Percentiles rank a stretch among this genome's conserved stretches.
These are phyloP conservation scores for Raffaelea albimanens DNA, from an alignment of 2,329 filamentous ascomycete genomes.

Conservation along the genomic window DNA sequence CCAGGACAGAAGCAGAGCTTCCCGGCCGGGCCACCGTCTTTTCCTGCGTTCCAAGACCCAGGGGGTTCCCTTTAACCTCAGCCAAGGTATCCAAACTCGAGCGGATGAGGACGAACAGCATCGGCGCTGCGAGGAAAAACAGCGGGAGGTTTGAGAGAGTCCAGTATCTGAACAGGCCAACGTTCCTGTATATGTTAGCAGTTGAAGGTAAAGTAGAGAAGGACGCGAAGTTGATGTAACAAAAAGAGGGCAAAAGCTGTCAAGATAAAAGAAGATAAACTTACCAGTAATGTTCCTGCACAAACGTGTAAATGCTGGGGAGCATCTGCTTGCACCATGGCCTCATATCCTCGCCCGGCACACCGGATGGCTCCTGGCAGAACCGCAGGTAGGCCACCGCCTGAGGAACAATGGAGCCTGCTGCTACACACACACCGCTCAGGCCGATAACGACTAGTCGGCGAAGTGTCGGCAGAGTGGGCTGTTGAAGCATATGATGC, in stretches of 20 bases:
- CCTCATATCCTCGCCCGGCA: constrained; percentile 26
- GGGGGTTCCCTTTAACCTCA: constrained; percentile 8
- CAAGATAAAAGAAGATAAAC: constrained; percentile 18
- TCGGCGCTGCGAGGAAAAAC: constrained; percentile 74
- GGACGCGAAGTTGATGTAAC: background rate
- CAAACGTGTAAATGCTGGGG: constrained; percentile 86
- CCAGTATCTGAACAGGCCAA: constrained; percentile 87
- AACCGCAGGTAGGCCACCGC: constrained; percentile 63
- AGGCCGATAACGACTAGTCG: constrained; percentile 50
- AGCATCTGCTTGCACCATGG: constrained; percentile 67
- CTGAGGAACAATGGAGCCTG: constrained; percentile 66
- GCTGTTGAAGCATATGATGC: constrained; percentile 25
- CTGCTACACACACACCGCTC: constrained; percentile 57
- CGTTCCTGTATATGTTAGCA: constrained; percentile 50
- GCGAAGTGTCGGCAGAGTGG: constrained; percentile 31
- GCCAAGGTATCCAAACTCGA: constrained; percentile 42
- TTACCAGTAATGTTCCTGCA: constrained; percentile 86
- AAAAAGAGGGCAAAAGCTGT: background rate
- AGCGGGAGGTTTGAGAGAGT: constrained; percentile 75
- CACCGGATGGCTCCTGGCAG: constrained; percentile 34
- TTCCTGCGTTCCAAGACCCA: background rate
- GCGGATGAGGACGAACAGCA: constrained; percentile 56
- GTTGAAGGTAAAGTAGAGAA: too few species aligned
- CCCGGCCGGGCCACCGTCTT: background rate
- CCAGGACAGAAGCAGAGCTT: background rate